Conservation (phyloP, 192 early-diverging fungal genomes). For the Thamnidium elegans region DNA sequence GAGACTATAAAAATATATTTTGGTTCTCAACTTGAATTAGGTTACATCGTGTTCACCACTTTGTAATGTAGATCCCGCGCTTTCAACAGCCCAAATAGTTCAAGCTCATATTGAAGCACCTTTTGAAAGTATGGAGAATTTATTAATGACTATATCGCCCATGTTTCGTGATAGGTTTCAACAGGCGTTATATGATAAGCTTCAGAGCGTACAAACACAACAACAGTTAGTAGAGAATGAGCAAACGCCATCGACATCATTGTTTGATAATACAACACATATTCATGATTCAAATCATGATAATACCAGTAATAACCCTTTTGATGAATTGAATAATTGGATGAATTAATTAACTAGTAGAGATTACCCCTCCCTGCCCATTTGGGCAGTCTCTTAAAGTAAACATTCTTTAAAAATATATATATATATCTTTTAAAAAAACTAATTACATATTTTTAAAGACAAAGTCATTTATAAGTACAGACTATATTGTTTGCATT, state of each 20-base stretch:
- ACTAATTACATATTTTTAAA: too few relatives aligned
- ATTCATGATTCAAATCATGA: neutral
- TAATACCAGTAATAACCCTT: neutral
- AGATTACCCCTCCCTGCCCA: neutral
- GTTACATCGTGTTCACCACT: slow-evolving; percentile 14
- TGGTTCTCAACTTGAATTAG: neutral
- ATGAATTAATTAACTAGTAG: slow-evolving; percentile 11
- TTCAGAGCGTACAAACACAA: slow-evolving; percentile 23
- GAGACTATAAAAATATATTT: neutral
- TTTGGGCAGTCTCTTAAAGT: neutral
- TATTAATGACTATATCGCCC: slow-evolving; percentile 35
- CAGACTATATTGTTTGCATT: too few relatives aligned
- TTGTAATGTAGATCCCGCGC: slow-evolving; percentile 1
- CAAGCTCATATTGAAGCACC: slow-evolving; percentile 23
- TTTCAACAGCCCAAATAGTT: slow-evolving; percentile 4
- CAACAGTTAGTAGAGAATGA: neutral
- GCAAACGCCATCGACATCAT: neutral
- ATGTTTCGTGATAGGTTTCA: slow-evolving; percentile 38
- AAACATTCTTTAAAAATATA: neutral
- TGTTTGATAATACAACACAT: neutral
- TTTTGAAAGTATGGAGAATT: slow-evolving; percentile 43
- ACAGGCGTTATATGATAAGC: slow-evolving; percentile 33
- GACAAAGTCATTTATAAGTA: too few relatives aligned
- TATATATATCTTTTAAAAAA: neutral
- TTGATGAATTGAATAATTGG: slow-evolving; percentile 13